Conservation (phyloP, 345 rosid species). For the Psidium guajava region DNA sequence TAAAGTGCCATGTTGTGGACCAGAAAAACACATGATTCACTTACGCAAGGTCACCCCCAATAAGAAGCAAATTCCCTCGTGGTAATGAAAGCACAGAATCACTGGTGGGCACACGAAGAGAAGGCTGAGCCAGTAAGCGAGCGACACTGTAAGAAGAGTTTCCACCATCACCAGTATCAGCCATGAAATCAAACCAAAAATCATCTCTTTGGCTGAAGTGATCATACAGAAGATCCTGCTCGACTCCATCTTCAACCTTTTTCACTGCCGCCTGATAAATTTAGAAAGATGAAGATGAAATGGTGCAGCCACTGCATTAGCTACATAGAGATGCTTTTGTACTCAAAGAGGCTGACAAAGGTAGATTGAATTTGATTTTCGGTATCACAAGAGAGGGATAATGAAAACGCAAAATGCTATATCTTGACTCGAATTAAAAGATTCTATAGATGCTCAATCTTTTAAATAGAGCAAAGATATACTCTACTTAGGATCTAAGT, state of each 20-base stretch:
- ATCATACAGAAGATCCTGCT: slow-evolving; percentile 60
- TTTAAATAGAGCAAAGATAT: background rate
- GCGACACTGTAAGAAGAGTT: slow-evolving; percentile 87
- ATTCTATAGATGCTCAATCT: background rate
- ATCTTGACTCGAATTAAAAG: background rate
- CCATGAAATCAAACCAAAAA: slow-evolving; percentile 99
- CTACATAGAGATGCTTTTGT: background rate
- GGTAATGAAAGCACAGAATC: slow-evolving; percentile 40
- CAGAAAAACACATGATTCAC: slow-evolving; percentile 17
- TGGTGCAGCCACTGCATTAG: background rate
- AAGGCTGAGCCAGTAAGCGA: slow-evolving; percentile 87
- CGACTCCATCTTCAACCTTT: slow-evolving; percentile 39
- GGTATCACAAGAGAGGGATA: too few species aligned
- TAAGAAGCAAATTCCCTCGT: slow-evolving; percentile 68
- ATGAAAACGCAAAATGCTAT: slow-evolving; percentile 3
- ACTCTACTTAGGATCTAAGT: background rate
- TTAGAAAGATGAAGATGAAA: background rate
- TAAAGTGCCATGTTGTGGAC: background rate
- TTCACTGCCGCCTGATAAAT: slow-evolving; percentile 77
- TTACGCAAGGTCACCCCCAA: slow-evolving; percentile 99
- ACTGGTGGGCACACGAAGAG: slow-evolving; percentile 21
- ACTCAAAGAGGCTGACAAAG: background rate
- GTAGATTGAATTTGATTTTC: too few species aligned
- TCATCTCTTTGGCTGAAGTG: slow-evolving; percentile 67
- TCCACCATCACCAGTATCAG: slow-evolving; percentile 99